Conservation (phyloP, 1,284 basidiomycete genomes). For the Marasmius sp. region DNA sequence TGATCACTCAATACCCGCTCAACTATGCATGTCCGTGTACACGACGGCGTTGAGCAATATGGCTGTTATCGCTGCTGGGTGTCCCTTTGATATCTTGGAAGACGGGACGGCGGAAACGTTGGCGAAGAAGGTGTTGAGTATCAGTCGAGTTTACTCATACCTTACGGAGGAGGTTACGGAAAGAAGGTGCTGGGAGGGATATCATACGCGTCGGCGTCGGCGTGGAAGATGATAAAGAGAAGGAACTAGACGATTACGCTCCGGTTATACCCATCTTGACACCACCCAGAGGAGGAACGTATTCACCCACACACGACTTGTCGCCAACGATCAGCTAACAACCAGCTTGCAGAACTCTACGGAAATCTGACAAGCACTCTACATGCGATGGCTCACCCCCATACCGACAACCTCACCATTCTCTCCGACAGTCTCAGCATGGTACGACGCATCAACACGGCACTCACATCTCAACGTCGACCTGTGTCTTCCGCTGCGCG, state of each 20-base stretch:
- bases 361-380: no score
- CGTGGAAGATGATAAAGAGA: background rate
- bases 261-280: background rate
- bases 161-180: background rate
- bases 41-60: slow-evolving; percentile 80
- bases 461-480: no score
- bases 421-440: no score
- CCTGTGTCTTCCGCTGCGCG: no score
- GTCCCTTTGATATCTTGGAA: slow-evolving; percentile 78
- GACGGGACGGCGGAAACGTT: slow-evolving; percentile 59
- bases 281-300: background rate
- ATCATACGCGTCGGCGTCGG: background rate
- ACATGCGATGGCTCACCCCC: no score
- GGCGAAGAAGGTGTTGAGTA: background rate
- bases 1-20: slow-evolving; percentile 82
- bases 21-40: slow-evolving; percentile 93
- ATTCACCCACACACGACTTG: slow-evolving; percentile 52
- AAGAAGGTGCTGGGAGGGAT: background rate
- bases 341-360: no score
- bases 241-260: slow-evolving; percentile 19
- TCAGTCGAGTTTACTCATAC: background rate
- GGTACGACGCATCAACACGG: no score
- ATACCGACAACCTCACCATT: no score
- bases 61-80: slow-evolving; percentile 73
- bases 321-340: no score